Evolutionary conservation across 805 yeast species (phyloP), one percentile per base, ranked within the genome.

Genomic region (Torulaspora quercuum): DNA sequence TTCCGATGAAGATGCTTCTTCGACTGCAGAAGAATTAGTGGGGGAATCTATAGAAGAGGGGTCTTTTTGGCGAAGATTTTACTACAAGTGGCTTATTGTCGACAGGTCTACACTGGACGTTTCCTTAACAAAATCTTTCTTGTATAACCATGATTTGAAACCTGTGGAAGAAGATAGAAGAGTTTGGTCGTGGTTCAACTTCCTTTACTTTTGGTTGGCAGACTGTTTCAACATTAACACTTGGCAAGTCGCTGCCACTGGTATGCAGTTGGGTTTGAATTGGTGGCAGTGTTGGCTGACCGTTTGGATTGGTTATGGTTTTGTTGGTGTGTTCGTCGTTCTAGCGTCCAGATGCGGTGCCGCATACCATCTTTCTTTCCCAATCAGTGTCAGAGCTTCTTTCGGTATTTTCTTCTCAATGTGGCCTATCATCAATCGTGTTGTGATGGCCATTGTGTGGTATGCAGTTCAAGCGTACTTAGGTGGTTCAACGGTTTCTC

Each of bases 281-380:
- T 86, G 95, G 95, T 87, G 95, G 94, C 88, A 80, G 55, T 78
- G 83, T 8, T 87, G 95, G 94, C 64, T 87, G 24, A 75, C 92
- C 1, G 92, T 87, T 16, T 85, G 95, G 92, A 45, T 87, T 11
- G 95, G 95, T 5, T 87, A 87, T 59, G 54, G 69, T 12, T 61
- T 83, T 30, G 77, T 84, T 44, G 92, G 83, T 44, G 48, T 72
- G 1, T 84, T 86, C 49, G 81, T 88, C 21, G 72, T 76, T 4
- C 55, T 78, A n/a, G 70, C 83, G 12, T 83, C 94, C 14, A 69
- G 95, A 50, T 74, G 84, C 35, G 96, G 95, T 48, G 72, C 87
- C 10, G 73, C 74, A 45, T 84, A 87, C 54, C 95, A 87, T 55
- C 68, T 85, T 38, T 75, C 92, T 0, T 88, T 87, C 70, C 95